Evolutionary conservation across 2,329 filamentous ascomycete genomes (phyloP).

Genomic region (Curvularia eragrostidis): DNA sequence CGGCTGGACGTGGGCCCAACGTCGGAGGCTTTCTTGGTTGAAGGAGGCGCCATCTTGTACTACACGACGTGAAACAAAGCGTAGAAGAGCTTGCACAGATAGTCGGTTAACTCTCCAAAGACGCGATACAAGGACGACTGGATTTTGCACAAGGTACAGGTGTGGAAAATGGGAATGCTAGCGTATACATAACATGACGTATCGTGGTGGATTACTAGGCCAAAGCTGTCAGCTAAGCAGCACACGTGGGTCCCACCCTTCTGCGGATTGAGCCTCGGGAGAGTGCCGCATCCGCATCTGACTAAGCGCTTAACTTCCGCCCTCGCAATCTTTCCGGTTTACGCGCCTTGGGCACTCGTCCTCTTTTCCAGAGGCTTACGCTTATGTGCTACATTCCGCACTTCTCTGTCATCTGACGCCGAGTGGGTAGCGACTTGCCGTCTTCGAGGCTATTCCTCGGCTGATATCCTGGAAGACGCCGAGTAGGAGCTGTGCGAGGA

Average conservation of each 20-base stretch:
- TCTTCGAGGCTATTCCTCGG: conserved; percentile 13
- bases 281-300: conserved; percentile 10
- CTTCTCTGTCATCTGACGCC: conserved; percentile 13
- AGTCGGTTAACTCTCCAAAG: background rate
- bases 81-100: background rate
- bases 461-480: conserved; percentile 12
- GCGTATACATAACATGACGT: conserved; percentile 19
- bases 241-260: conserved; percentile 16
- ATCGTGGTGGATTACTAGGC: conserved; percentile 4
- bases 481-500: background rate
- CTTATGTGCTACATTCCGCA: background rate
- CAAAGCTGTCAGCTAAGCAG: conserved; percentile 15
- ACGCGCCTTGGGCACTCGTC: background rate
- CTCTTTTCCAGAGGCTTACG: background rate
- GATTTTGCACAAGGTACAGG: background rate
- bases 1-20: conserved; percentile 37
- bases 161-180: background rate
- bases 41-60: conserved; percentile 8
- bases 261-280: conserved; percentile 20
- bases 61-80: background rate
- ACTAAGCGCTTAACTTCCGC: conserved; percentile 3
- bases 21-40: background rate
- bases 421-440: conserved; percentile 2
- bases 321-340: background rate
- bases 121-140: background rate